These are phyloP conservation scores for Actinomucor elegans DNA, from an alignment of 371 early-diverging fungal species.

Conservation along the genomic window DNA sequence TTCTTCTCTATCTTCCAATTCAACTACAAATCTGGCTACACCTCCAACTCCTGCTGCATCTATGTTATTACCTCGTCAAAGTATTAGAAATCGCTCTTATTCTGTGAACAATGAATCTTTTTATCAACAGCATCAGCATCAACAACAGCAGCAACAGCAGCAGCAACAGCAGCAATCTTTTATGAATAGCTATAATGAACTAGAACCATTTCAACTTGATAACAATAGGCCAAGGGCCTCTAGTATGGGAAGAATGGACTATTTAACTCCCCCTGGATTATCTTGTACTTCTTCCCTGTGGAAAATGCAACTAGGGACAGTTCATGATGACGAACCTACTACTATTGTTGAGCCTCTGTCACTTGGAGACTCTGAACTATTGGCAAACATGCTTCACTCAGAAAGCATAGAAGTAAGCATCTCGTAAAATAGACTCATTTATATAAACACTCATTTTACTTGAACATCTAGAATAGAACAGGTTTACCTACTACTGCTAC, in stretches of 20 bases:
- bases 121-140: constrained; percentile 26
- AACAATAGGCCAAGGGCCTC: constrained; percentile 51
- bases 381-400: constrained; percentile 41
- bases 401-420: no score
- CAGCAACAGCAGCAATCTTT: background rate
- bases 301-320: constrained; percentile 41
- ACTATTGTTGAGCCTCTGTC: constrained; percentile 30
- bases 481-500: background rate
- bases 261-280: constrained; percentile 23
- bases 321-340: constrained; percentile 39
- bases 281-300: constrained; percentile 40
- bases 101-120: constrained; percentile 65
- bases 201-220: background rate
- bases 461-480: no score
- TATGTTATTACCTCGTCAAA: constrained; percentile 5
- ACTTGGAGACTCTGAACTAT: constrained; percentile 44
- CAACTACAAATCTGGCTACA: constrained; percentile 16
- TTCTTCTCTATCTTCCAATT: constrained; percentile 21
- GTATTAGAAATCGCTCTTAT: constrained; percentile 57
- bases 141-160: background rate
- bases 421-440: no score
- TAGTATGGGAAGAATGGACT: constrained; percentile 56
- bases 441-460: no score
- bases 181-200: background rate
- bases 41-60: constrained; percentile 16